A percentile compares a stretch with the other conserved stretches of the same genome.
Conservation (phyloP, 2,329 filamentous ascomycete species). For the Nemania serpens region DNA sequence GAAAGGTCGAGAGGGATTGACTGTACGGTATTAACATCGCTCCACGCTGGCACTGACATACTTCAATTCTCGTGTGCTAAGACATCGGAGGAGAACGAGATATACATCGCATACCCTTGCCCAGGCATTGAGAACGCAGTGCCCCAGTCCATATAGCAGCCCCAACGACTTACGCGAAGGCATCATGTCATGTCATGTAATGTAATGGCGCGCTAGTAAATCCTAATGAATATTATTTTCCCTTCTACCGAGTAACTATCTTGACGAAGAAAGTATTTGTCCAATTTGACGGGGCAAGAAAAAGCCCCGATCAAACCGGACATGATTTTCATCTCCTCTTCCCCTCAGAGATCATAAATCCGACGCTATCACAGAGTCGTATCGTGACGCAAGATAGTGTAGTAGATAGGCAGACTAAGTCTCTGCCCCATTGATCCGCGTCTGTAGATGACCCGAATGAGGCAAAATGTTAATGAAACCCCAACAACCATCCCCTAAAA, state of each 20-base stretch:
- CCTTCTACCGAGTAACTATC: background rate
- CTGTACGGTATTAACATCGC: constrained; percentile 21
- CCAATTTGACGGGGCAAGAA: background rate
- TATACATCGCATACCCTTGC: constrained; percentile 1
- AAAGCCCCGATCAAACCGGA: background rate
- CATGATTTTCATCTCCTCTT: background rate
- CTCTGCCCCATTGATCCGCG: too few species aligned
- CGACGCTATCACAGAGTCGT: background rate
- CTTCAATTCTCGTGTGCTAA: too few species aligned
- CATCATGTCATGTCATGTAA: background rate
- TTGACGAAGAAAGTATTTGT: background rate
- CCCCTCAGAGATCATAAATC: background rate
- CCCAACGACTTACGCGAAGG: background rate
- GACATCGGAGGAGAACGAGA: background rate
- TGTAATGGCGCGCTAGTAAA: background rate
- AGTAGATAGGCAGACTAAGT: too few species aligned
- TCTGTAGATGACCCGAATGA: too few species aligned
- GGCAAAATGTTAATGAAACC: too few species aligned
- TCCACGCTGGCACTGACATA: background rate
- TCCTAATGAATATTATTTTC: background rate
- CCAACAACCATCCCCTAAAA: too few species aligned
- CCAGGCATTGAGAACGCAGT: background rate
- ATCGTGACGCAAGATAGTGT: background rate
- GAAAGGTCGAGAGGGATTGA: constrained; percentile 43
- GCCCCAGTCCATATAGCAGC: background rate